Percentiles rank a stretch among this genome's conserved stretches.
These are phyloP conservation scores for Aspergillus conjunctus DNA, from an alignment of 495 filamentous ascomycete genomes.

Conservation along the genomic window DNA sequence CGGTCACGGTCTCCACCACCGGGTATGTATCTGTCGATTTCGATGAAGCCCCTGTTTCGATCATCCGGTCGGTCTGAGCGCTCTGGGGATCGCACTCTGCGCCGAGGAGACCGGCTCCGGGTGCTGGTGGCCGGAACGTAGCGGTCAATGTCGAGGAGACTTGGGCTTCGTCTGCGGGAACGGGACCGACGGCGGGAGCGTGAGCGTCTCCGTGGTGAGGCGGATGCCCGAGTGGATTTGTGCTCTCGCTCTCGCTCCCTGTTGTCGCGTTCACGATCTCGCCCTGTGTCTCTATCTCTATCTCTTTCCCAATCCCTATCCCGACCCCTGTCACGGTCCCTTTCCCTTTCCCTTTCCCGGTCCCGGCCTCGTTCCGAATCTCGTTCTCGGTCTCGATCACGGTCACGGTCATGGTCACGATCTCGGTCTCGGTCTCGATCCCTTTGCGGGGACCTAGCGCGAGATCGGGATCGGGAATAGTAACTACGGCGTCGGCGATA, in stretches of 20 bases:
- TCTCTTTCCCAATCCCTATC: constrained; percentile 20
- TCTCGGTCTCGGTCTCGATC: constrained; percentile 17
- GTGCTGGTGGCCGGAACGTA: constrained; percentile 51
- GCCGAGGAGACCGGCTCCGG: constrained; percentile 49
- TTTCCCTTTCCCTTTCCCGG: constrained; percentile 16
- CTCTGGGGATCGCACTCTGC: constrained; percentile 44
- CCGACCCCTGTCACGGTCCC: constrained; percentile 22
- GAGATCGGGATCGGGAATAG: constrained; percentile 23
- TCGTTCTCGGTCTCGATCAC: constrained; percentile 14
- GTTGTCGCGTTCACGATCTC: constrained; percentile 20
- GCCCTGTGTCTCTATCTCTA: constrained; percentile 24
- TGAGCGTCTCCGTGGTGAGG: constrained; percentile 31
- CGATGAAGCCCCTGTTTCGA: constrained; percentile 30
- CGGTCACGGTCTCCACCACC: constrained; percentile 19
- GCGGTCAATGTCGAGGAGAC: constrained; percentile 50
- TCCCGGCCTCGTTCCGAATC: constrained; percentile 17
- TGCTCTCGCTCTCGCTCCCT: constrained; percentile 16
- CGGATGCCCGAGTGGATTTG: constrained; percentile 26
- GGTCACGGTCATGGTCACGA: constrained; percentile 12
- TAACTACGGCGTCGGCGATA: constrained; percentile 31
- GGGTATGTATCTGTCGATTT: constrained; percentile 61
- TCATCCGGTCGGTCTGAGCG: constrained; percentile 17
- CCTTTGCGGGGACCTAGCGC: constrained; percentile 10
- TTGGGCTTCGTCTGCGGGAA: constrained; percentile 36
- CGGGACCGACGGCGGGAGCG: constrained; percentile 37